A percentile compares a stretch with the other conserved stretches of the same genome.
Evolutionary conservation across 2,329 filamentous ascomycete species (phyloP).

Genomic region (Pseudogymnoascus sp.): DNA sequence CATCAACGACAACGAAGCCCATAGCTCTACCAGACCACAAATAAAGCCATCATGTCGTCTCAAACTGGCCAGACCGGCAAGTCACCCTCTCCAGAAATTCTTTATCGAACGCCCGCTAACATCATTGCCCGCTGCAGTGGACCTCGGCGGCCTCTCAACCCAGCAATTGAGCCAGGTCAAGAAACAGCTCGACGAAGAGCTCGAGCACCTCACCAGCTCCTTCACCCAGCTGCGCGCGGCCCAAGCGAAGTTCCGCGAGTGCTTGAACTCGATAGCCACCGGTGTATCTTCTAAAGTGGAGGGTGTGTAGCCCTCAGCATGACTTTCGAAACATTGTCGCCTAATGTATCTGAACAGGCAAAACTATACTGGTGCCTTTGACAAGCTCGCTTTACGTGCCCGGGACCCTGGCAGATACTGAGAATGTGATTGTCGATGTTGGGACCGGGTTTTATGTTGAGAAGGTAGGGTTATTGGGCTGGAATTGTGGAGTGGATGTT

Average conservation of each 20-base stretch:
- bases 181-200: constrained; percentile 91
- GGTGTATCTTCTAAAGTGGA: constrained; percentile 39
- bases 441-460: constrained; percentile 93
- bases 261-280: constrained; percentile 64
- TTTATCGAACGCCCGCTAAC: not conserved
- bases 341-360: constrained; percentile 26
- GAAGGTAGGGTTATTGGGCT: constrained; percentile 50
- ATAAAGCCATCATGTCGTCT: constrained; percentile 8
- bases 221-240: constrained; percentile 85
- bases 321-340: not conserved
- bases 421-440: constrained; percentile 80
- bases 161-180: constrained; percentile 88
- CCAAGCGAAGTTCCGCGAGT: constrained; percentile 87
- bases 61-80: constrained; percentile 2
- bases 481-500: not conserved
- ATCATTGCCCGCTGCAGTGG: constrained; percentile 35
- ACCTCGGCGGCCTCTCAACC: constrained; percentile 68
- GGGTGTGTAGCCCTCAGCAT: constrained; percentile 29
- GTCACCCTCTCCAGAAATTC: not conserved
- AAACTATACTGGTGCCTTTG: constrained; percentile 76
- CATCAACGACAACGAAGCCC: not conserved
- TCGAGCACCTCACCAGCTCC: constrained; percentile 85
- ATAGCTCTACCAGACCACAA: constrained; percentile 1
- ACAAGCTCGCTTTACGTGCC: constrained; percentile 93
- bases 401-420: constrained; percentile 64